phyloP scores from a whole-genome alignment of 108 stramenopile genomes.

The Conticribra weissflogii region DNA sequence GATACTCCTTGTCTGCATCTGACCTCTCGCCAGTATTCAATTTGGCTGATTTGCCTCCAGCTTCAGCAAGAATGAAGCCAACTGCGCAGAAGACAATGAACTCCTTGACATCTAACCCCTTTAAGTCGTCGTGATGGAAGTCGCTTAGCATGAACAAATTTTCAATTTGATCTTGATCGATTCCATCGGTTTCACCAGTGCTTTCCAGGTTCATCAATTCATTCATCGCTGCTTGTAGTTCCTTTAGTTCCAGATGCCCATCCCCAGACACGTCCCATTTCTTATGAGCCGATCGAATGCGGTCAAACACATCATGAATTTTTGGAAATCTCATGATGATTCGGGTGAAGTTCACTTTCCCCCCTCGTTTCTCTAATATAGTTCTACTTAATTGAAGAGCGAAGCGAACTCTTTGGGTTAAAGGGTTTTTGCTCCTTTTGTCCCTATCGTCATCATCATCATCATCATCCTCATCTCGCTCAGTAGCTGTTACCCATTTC shows the following conservation, averaged over 20 bases:
- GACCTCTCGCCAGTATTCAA: constrained; percentile 43
- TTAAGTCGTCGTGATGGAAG: constrained; percentile 37
- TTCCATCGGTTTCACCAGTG: constrained; percentile 15
- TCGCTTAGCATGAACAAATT: constrained; percentile 55
- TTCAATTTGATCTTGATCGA: constrained; percentile 33
- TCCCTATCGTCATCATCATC: constrained; percentile 22
- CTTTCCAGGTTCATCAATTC: constrained; percentile 31
- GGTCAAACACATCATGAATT: constrained; percentile 52
- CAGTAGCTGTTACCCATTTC: constrained; percentile 41
- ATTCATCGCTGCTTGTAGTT: constrained; percentile 45
- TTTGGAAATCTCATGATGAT: constrained; percentile 54
- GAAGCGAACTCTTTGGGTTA: constrained; percentile 34
- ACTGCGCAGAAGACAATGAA: constrained; percentile 56
- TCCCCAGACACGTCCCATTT: constrained; percentile 33
- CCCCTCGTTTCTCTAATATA: constrained; percentile 39
- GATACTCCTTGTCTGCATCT: constrained; percentile 46
- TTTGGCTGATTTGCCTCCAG: constrained; percentile 47
- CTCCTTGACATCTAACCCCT: constrained; percentile 50
- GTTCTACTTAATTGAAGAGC: constrained; percentile 51
- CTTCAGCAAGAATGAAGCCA: constrained; percentile 51
- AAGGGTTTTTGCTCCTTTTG: constrained; percentile 38
- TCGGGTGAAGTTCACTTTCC: constrained; percentile 46
- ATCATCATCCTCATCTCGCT: constrained; percentile 36
- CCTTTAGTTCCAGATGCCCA: constrained; percentile 34
- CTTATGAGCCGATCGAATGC: constrained; percentile 36